Base-by-base conservation (phyloP, 345 rosid species). In the Psidium friedrichsthalianum region DNA sequence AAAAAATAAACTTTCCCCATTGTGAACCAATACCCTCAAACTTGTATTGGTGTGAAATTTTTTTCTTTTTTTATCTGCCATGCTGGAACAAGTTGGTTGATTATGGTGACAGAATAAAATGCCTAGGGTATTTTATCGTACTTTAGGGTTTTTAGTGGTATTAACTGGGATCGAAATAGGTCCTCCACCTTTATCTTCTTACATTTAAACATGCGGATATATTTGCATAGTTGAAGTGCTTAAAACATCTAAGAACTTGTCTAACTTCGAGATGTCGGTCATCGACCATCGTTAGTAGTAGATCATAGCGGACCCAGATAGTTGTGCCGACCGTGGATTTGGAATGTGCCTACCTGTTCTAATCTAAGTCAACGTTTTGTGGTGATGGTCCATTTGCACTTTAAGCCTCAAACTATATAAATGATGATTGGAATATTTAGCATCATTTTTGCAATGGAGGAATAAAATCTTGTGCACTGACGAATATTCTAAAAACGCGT, bases 31-130 rank as follows among this genome's bases (percentile, higher is more conserved):
- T 18, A 5, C 13, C 7, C 14, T 5, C 25, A 0, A 0, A 32
- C 47, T 69, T 2, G 0, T 9, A 4, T 0, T 0, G 13, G 13
- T 36, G 24, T 0, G 42, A 18, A 3, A 16, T 15, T 4, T 27
- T 6, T 32, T 36, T 4, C 2, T 61, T 14, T n/a, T n/a, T 18
- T 69, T 49, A 49, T 49, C 21, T 36, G 24, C 20, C 47, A 20
- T 1, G 47, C 7, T 0, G 0, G 11, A 7, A 55, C 4, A 55
- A 20, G 25, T 15, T 27, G 6, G 74, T 20, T 16, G 22, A 21
- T 61, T 61, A 29, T 61, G 42, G 22, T 0, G 11, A 61, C 0
- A 0, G 1, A 61, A 61, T 0, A 15, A 61, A 20, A 61, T 29
- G 32, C 5, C 8, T 18, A 4, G 42, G 1, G 0, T 32, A 32